Evolutionary conservation across 2,329 filamentous ascomycete genomes (phyloP), one percentile per base, ranked within the genome.

Genomic region (Arthroderma uncinatum): DNA sequence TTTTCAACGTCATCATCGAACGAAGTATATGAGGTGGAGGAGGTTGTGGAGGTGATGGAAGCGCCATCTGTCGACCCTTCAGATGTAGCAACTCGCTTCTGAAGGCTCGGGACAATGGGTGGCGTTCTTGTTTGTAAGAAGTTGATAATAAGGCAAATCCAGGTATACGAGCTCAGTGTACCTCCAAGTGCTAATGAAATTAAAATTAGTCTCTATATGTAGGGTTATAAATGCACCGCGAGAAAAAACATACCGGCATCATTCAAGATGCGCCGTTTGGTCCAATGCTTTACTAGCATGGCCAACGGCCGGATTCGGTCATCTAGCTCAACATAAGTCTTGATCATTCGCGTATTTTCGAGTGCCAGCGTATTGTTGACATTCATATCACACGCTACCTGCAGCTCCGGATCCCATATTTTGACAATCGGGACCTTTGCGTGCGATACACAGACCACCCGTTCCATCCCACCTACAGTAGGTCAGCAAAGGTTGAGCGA

Each of bases 401-500:
- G 78, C 58, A 96, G 78, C 70, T 95, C 89, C 2, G 93, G 93
- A 70, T 98, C 93, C 91, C 93, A 98, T 57, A 95, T 88, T 76
- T 97, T 97, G 64, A 98, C 93, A 67, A 98, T 98, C 2, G 93
- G 92, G 12, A 98, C 93, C 73, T 96, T 97, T 59, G 93, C 93
- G 42, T 87, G 88, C 28, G 89, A 89, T 55, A 97, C 89, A 70
- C 93, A 98, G 23, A 96, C 87, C 1, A 98, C 90, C 66, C 89
- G 89, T 71, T 97, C 82, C 93, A 98, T 98, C 39, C 92, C 92
- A 75, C 89, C 92, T 95, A 66, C 54, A 50, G 37, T 48, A 34
- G 53, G 39, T 56, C 55, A 54, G 62, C 53, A 2, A 42, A 42
- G 19, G 48, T 60, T 65, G 48, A 64, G 62, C 56, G 52, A 54